These are phyloP conservation scores for Cytospora mali DNA, from an alignment of 2,329 filamentous ascomycete species.

Conservation along the genomic window DNA sequence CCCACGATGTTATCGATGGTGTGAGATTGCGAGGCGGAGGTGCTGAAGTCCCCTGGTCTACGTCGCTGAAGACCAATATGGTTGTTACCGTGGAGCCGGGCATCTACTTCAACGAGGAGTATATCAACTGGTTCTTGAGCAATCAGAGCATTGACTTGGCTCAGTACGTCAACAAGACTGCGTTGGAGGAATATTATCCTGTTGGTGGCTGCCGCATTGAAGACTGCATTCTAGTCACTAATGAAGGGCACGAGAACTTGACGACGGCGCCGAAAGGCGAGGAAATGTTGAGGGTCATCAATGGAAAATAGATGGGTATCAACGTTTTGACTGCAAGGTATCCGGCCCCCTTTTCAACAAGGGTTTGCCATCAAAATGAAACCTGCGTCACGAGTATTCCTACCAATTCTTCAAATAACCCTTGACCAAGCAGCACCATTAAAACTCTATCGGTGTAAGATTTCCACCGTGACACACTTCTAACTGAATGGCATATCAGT, in stretches of 20 bases:
- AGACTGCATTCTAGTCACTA: conserved; percentile 82
- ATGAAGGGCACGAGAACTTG: conserved; percentile 79
- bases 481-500: background rate
- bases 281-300: conserved; percentile 67
- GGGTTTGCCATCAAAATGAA: background rate
- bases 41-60: conserved; percentile 26
- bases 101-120: conserved; percentile 58
- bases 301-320: conserved; percentile 35
- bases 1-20: conserved; percentile 33
- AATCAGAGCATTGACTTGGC: conserved; percentile 55
- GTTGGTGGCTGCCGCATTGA: conserved; percentile 93
- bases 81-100: conserved; percentile 82
- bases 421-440: no score
- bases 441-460: background rate
- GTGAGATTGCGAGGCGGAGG: conserved; percentile 25
- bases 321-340: background rate
- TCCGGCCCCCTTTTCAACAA: background rate
- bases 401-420: background rate
- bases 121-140: conserved; percentile 71
- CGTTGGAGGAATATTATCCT: conserved; percentile 69
- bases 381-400: background rate
- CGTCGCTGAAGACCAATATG: conserved; percentile 59
- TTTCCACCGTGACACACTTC: background rate
- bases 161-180: conserved; percentile 65
- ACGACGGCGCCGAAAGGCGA: conserved; percentile 77